Evolutionary conservation across 2,329 filamentous ascomycete genomes (phyloP).

Genomic region (Trichoderma koningii): DNA sequence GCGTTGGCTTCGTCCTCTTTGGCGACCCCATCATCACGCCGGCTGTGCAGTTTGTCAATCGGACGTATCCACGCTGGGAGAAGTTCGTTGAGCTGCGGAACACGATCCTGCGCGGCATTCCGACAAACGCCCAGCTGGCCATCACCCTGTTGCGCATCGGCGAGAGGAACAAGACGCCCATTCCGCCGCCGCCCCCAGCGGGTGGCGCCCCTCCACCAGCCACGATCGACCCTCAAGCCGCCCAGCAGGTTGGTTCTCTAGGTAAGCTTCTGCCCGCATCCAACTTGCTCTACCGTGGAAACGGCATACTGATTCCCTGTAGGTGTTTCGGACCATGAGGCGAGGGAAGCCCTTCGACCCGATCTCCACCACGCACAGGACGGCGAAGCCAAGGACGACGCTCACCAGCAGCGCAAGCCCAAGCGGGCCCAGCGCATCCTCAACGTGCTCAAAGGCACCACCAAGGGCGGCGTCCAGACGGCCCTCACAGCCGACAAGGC

Average conservation of each 20-base stretch:
- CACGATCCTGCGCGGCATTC: conserved; percentile 76
- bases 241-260: conserved; percentile 41
- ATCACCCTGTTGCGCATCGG: conserved; percentile 79
- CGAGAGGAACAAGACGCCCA: conserved; percentile 76
- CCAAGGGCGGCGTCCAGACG: conserved; percentile 72
- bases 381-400: conserved; percentile 44
- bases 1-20: conserved; percentile 75
- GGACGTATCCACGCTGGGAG: conserved; percentile 69
- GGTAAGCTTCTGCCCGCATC: conserved; percentile 34
- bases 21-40: conserved; percentile 71
- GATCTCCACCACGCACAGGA: conserved; percentile 41
- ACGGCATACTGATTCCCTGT: background rate
- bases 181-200: conserved; percentile 64
- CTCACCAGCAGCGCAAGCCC: conserved; percentile 46
- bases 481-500: conserved; percentile 70
- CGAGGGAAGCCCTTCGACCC: conserved; percentile 61
- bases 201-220: conserved; percentile 42
- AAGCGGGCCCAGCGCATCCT: conserved; percentile 54
- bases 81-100: conserved; percentile 73
- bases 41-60: conserved; percentile 61
- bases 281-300: background rate
- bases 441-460: conserved; percentile 65
- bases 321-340: conserved; percentile 62
- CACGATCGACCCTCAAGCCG: conserved; percentile 49
- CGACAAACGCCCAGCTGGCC: conserved; percentile 82